Base-by-base conservation (phyloP, 495 filamentous ascomycete species). In the Penicillium longicatenatum region DNA sequence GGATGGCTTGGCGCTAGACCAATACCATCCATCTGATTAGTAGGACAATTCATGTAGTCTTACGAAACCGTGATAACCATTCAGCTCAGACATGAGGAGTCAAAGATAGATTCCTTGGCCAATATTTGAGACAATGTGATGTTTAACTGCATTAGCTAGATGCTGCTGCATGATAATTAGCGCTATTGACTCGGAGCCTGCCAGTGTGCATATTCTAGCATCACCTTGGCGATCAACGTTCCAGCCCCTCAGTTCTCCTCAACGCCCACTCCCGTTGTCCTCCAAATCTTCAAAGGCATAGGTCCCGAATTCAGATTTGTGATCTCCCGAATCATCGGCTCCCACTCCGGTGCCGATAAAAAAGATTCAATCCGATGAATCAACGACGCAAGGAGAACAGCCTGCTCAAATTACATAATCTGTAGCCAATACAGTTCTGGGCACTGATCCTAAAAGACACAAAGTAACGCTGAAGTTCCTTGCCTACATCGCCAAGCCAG, bases 321-420 rank as follows among this genome's bases (percentile, higher is more conserved):
- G 2, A 52, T 66, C 55, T 76, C 70, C 16, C 16, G 45, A 8
- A 56, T 49, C 10, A 56, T 20, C 43, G 59, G 58, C 50, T 71
- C 56, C 62, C 67, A 76, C 4, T 55, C 62, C 1, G 62, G 63
- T 4, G 37, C 24, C 39, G 69, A 69, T 50, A 76, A 55, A n/a
- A 65, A 66, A 56, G 78, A 70, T 7, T 75, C 70, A 55, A 65
- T 76, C 2, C 69, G 59, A 58, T 73, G 66, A 1, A 76, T 61
- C 39, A 79, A 37, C 4, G 65, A 68, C 11, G 76, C 74, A 8
- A 77, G 24, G 2, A 75, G 41, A 7, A 75, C 63, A 0, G 65
- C 62, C 46, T 77, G 73, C 58, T 75, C 73, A 2, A 77, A 61
- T 51, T 74, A 75, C 12, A 61, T 68, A 31, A 80, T 77, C 76